These are phyloP conservation scores for Alternaria triticina DNA, from an alignment of 2,329 filamentous ascomycete genomes.

Conservation along the genomic window DNA sequence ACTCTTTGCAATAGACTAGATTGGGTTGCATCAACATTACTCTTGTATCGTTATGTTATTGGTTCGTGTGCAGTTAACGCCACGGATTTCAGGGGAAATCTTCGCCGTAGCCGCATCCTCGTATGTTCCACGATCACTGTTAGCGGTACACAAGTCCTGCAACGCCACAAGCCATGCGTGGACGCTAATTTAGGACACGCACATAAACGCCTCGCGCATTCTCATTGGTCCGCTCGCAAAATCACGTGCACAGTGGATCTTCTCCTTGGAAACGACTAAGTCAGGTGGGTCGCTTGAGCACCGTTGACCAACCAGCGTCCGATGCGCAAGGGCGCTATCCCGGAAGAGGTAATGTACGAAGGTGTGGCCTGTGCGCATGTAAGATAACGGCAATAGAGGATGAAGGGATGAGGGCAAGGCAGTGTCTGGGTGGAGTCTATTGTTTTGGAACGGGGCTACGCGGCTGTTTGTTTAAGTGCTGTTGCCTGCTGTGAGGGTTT, in stretches of 20 bases:
- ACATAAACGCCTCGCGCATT: background rate
- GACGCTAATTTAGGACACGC: background rate
- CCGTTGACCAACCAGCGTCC: slow-evolving; percentile 8
- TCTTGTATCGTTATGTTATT: too few species aligned
- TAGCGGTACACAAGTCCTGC: background rate
- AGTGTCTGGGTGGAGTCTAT: background rate
- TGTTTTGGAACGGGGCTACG: background rate
- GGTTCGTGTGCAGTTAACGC: too few species aligned
- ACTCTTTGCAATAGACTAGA: too few species aligned
- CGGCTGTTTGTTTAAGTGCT: background rate
- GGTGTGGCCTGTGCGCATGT: background rate
- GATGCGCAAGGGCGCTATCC: slow-evolving; percentile 4
- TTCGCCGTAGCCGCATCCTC: background rate
- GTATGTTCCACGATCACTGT: background rate
- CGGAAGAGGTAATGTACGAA: slow-evolving; percentile 24
- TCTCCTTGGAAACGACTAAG: background rate
- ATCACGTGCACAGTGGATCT: slow-evolving; percentile 7
- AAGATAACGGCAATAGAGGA: background rate
- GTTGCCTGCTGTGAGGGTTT: background rate
- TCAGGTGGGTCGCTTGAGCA: background rate
- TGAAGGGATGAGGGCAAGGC: background rate
- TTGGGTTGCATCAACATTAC: too few species aligned
- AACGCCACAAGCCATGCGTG: background rate
- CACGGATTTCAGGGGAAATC: background rate
- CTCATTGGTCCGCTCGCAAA: slow-evolving; percentile 14